A percentile compares a stretch with the other conserved stretches of the same genome.
Conservation (phyloP, 1,139 yeast genomes). For the Candida glucosophila region DNA sequence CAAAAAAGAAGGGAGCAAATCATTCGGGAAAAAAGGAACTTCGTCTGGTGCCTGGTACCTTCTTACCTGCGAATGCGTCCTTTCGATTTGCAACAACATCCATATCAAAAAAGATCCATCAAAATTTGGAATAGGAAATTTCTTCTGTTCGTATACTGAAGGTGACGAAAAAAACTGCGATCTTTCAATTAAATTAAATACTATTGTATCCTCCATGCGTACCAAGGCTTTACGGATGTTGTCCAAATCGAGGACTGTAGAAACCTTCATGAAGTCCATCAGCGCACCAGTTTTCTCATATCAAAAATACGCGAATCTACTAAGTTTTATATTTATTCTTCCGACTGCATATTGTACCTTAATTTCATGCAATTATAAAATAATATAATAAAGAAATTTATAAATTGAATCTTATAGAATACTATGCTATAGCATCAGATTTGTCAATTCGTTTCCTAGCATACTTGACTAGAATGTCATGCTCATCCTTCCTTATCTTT, state of each 20-base stretch:
- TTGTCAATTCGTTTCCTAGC: constrained; percentile 22
- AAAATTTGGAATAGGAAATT: constrained; percentile 56
- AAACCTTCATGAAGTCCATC: constrained; percentile 88
- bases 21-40: constrained; percentile 76
- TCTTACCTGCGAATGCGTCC: constrained; percentile 74
- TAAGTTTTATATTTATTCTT: too few relatives aligned
- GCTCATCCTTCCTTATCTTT: constrained; percentile 16
- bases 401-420: too few relatives aligned
- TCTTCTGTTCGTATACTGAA: constrained; percentile 58
- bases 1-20: constrained; percentile 57
- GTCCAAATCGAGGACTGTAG: constrained; percentile 67
- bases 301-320: too few relatives aligned
- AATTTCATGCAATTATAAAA: too few relatives aligned
- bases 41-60: constrained; percentile 95
- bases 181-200: constrained; percentile 85
- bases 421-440: too few relatives aligned
- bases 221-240: constrained; percentile 81
- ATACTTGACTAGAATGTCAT: constrained; percentile 23
- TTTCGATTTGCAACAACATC: constrained; percentile 70
- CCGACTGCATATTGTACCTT: too few relatives aligned
- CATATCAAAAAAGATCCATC: constrained; percentile 84
- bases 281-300: too few relatives aligned
- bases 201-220: constrained; percentile 93
- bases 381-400: too few relatives aligned
- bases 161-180: constrained; percentile 78